Percentiles rank a stretch among this genome's conserved stretches.
These are phyloP conservation scores for Pythium aphanidermatum DNA, from an alignment of 352 stramenopile species.

Conservation along the genomic window DNA sequence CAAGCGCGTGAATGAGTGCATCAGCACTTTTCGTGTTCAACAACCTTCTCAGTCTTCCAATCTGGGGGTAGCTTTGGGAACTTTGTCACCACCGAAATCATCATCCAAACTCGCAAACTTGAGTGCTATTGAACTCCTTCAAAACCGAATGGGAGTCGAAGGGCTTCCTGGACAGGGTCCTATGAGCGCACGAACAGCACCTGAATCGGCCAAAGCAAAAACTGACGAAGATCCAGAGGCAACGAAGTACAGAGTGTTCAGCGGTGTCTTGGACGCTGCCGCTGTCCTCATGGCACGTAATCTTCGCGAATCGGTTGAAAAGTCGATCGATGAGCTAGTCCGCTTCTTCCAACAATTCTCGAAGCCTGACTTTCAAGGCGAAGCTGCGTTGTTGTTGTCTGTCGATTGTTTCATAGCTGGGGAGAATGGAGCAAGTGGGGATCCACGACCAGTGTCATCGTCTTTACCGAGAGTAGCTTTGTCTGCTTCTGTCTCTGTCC, in stretches of 20 bases:
- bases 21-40: constrained; percentile 15
- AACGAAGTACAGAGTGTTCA: constrained; percentile 42
- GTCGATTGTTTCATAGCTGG: constrained; percentile 34
- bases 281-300: constrained; percentile 89
- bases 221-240: constrained; percentile 33
- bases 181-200: too few relatives aligned
- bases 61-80: neutral
- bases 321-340: constrained; percentile 69
- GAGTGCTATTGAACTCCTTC: constrained; percentile 26
- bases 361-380: constrained; percentile 33
- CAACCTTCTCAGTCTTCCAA: neutral
- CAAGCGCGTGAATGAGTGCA: constrained; percentile 64
- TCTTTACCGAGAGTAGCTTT: neutral
- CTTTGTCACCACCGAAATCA: constrained; percentile 9
- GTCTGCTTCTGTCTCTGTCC: neutral
- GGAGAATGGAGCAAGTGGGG: neutral
- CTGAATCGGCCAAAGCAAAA: neutral
- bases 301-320: constrained; percentile 78
- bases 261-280: constrained; percentile 72
- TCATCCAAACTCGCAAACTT: constrained; percentile 12
- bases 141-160: constrained; percentile 51
- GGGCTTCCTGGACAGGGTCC: constrained; percentile 14
- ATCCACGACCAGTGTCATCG: neutral
- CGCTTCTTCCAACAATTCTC: constrained; percentile 76
- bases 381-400: constrained; percentile 54